These are phyloP conservation scores for Kentomonas sorsogonicus DNA, from an alignment of 208 protist genomes.

Conservation along the genomic window DNA sequence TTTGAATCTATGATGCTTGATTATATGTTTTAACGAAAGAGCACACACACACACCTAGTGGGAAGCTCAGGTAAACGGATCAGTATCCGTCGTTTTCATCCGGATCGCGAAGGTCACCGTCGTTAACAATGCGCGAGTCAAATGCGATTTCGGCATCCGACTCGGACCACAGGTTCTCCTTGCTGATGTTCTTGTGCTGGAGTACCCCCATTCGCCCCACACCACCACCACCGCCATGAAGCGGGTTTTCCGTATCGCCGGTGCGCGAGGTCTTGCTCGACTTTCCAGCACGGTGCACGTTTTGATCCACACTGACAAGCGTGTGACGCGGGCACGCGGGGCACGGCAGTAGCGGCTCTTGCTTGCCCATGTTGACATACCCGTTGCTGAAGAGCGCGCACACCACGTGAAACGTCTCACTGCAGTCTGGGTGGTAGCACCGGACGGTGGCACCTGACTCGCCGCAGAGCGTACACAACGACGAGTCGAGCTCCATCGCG, in stretches of 20 bases:
- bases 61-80: not conserved
- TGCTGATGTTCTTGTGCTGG: conserved; percentile 18
- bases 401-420: conserved; percentile 74
- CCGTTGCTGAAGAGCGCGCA: conserved; percentile 72
- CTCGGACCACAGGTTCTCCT: conserved; percentile 68
- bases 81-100: conserved; percentile 68
- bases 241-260: too few relatives aligned
- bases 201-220: too few relatives aligned
- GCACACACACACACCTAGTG: conserved; percentile 8
- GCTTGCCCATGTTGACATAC: conserved; percentile 86
- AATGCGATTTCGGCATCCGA: conserved; percentile 79
- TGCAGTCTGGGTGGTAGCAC: conserved; percentile 84
- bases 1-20: not conserved
- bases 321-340: conserved; percentile 80
- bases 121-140: conserved; percentile 73
- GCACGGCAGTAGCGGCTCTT: conserved; percentile 73
- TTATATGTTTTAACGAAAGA: not conserved
- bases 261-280: too few relatives aligned
- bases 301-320: conserved; percentile 40
- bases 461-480: conserved; percentile 60
- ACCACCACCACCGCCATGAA: too few relatives aligned
- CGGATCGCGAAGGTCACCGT: conserved; percentile 73
- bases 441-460: conserved; percentile 59
- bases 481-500: conserved; percentile 42
- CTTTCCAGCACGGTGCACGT: too few relatives aligned